Evolutionary conservation across 768 basidiomycete genomes (phyloP), one percentile per base, ranked within the genome.

Genomic region (Termitomyces sp.): DNA sequence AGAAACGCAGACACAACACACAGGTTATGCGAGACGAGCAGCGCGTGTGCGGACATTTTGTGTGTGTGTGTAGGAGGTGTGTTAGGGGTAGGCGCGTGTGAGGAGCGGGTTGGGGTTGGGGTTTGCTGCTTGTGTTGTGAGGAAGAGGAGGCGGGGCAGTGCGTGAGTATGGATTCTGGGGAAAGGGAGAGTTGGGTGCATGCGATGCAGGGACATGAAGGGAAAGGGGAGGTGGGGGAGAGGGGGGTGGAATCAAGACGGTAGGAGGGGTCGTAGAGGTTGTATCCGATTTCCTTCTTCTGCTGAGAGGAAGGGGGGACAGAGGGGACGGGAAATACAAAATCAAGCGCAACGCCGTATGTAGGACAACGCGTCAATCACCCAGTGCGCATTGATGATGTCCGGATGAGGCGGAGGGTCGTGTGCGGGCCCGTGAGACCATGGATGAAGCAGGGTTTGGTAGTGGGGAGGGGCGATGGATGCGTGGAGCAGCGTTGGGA

Each of bases 31-130:
- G 84, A 75, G 11, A 76, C 78, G 16, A 94, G 79, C 22, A 94
- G 67, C 4, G 89, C 65, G 60, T 94, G 90, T 0, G 90, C 86
- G 0, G 86, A 83, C 92, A 95, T 94, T 67, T 95, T 92, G n/a
- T n/a, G 68, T 94, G 93, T 6, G 92, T 92, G 49, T 88, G 85
- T 10, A 42, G 3, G 42, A 46, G 59, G 55, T 18, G 22, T 50
- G 7, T 7, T 48, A 41, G n/a, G n/a, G 18, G n/a, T 61, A 51
- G 23, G 57, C 32, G 29, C 50, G 38, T 6, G 39, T 40, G 27
- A 31, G 16, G 3, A 11, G 15, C 7, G 35, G 9, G 20, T 3
- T 5, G 6, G 32, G 9, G 16, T 47, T 7, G 44, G 44, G 23
- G 45, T 7, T 25, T 2, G 15, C n/a, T n/a, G n/a, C n/a, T n/a